Conservation (phyloP, 2,329 filamentous ascomycete species). For the Gliomastix tumulicola region DNA sequence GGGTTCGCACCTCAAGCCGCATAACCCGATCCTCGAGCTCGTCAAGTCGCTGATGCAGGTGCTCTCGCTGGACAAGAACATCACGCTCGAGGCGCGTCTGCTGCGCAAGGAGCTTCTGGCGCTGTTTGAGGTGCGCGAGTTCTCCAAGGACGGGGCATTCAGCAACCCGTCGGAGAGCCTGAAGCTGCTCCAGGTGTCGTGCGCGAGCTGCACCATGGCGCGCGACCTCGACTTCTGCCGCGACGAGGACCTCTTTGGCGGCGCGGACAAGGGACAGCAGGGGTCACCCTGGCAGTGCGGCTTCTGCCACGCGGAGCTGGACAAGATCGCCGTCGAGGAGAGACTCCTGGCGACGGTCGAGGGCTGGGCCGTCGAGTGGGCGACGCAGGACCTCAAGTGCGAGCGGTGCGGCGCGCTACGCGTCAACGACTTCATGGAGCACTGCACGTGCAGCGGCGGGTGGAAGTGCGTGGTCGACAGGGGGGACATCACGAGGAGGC, state of each 20-base stretch:
- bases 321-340: conserved; percentile 80
- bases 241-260: conserved; percentile 66
- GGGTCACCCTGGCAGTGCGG: conserved; percentile 58
- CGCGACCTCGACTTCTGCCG: conserved; percentile 89
- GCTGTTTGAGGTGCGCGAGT: conserved; percentile 92
- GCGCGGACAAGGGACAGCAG: conserved; percentile 26
- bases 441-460: conserved; percentile 84
- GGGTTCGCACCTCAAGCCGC: conserved; percentile 48
- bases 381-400: conserved; percentile 85
- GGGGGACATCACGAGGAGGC: conserved; percentile 54
- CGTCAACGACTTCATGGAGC: conserved; percentile 92
- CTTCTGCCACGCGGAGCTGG: conserved; percentile 69
- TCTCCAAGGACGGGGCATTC: conserved; percentile 82
- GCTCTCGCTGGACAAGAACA: conserved; percentile 82
- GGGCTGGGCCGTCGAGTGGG: conserved; percentile 70
- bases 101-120: conserved; percentile 83
- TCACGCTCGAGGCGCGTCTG: conserved; percentile 78
- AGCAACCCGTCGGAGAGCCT: conserved; percentile 75
- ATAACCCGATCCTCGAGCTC: conserved; percentile 78
- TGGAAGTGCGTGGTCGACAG: conserved; percentile 70
- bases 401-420: conserved; percentile 62
- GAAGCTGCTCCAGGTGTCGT: conserved; percentile 69
- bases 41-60: conserved; percentile 93
- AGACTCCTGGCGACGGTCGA: conserved; percentile 71
- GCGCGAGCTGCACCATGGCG: conserved; percentile 82